Evolutionary conservation across 257 asterid genomes (phyloP), one percentile per base, ranked within the genome.

Genomic region (Gentiana dahurica): DNA sequence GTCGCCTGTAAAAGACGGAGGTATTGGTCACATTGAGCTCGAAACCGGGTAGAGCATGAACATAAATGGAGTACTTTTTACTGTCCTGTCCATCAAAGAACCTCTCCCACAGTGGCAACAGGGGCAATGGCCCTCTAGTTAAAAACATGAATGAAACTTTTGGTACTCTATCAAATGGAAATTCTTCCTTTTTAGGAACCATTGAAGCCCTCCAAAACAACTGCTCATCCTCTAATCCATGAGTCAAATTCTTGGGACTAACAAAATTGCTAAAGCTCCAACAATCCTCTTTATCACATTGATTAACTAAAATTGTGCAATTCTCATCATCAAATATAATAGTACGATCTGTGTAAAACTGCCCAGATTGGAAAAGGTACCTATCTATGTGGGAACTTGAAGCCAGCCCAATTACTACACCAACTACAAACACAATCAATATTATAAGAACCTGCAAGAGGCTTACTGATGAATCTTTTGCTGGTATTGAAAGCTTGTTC

Each of bases 141-240:
- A 92, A 62, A 80, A 85, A 92, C 97, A 92, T 72, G 66, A 88
- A 92, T 0, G 99, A 97, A 66, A 92, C 94, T 68, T 74, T 82
- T 8, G 93, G 93, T 59, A 83, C 84, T 64, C 88, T 80, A 71
- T 54, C 72, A 69, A 79, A 85, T 32, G 99, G 99, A 46, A 68
- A 92, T 63, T 81, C 94, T 48, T 69, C 73, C 73, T 81, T 85
- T 41, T 75, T 68, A 37, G 99, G 95, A 60, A 88, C 95, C 66
- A 92, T 52, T 11, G 99, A 81, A 34, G 97, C 95, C 78, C 99
- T 83, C 99, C 99, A 92, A 53, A 88, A 77, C 78, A 92, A 62
- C 77, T 92, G 95, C 4, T 73, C 85, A 67, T 92, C 99, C 3
- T 73, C 71, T 95, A 92, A 77, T 12, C 69, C 66, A 53, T 92